Evolutionary conservation across 768 basidiomycete genomes (phyloP).

Genomic region (Psilocybe subaeruginosa): DNA sequence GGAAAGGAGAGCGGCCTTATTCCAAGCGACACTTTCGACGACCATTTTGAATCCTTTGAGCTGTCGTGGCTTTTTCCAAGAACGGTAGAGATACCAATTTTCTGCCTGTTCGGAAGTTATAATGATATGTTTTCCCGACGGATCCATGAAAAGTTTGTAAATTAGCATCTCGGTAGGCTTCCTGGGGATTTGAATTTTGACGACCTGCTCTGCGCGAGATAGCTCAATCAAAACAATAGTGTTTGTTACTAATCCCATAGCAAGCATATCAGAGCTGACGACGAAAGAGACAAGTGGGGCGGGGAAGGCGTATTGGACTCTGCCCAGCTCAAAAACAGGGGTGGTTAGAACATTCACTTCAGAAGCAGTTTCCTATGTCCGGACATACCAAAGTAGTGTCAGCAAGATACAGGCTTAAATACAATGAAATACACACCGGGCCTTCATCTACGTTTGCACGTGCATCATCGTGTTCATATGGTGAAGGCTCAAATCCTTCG

Average conservation of each 20-base stretch:
- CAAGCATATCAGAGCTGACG: constrained; percentile 85
- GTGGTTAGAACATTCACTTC: constrained; percentile 47
- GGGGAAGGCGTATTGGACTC: constrained; percentile 88
- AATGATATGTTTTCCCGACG: constrained; percentile 88
- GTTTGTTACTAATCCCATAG: constrained; percentile 81
- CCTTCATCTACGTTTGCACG: constrained; percentile 43
- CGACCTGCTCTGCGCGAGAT: constrained; percentile 82
- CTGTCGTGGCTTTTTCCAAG: constrained; percentile 81
- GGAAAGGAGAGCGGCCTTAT: constrained; percentile 66
- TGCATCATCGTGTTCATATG: constrained; percentile 53
- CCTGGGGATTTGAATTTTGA: constrained; percentile 76
- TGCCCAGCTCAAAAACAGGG: constrained; percentile 81
- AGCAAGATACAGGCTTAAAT: constrained; percentile 13
- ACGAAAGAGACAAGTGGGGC: constrained; percentile 83
- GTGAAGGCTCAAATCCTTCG: constrained; percentile 87
- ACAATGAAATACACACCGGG: constrained; percentile 16
- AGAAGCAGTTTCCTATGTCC: constrained; percentile 27
- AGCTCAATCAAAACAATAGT: constrained; percentile 88
- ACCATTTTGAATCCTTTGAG: constrained; percentile 83
- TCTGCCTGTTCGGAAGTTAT: constrained; percentile 88
- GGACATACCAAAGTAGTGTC: constrained; percentile 1
- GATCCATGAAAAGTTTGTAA: constrained; percentile 88
- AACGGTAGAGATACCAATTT: constrained; percentile 87
- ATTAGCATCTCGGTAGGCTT: constrained; percentile 79
- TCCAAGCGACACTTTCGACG: constrained; percentile 94